Evolutionary conservation across 805 yeast genomes (phyloP), one percentile per base, ranked within the genome.

Genomic region (Candida alai): DNA sequence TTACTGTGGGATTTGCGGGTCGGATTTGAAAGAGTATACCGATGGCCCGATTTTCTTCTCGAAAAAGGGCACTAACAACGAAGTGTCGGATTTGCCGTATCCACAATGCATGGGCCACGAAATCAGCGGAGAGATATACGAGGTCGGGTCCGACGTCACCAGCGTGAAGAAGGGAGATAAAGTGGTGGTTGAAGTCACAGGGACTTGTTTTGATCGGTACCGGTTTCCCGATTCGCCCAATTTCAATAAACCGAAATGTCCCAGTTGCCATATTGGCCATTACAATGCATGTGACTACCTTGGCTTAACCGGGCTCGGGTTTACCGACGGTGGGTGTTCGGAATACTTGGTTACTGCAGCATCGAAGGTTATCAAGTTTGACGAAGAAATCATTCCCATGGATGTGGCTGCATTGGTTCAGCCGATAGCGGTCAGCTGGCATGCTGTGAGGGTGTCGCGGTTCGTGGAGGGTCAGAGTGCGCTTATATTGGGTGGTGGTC

Each of bases 1-100:
- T 44, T 73, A 73, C 41, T 78, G 84, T 56, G 84, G 84, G 49
- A 61, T 79, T 21, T 78, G 84, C 53, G 82, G 80, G 16, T 65
- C 77, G 6, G 84, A 78, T 44, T 62, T 73, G 33, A 83, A 77
- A 49, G 65, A 79, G 51, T 77, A 62, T 46, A 45, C 58, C 17
- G 76, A 70, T 19, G 80, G 79, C 1, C 83, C 84, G 11, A 74
- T 76, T 37, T 76, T 79, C 50, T 74, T 75, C 56, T 68, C 65
- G 4, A 52, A 59, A 37, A 58, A 54, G 24, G 67, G 68, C 15
- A 47, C 56, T 11, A 51, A 44, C 35, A 78, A 74, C 25, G 73
- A 70, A 27, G 76, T 83, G 78, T 68, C 64, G 25, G 45, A 56
- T 24, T 46, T 46, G 45, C 50, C 56, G 32, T 60, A 62, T 28